Evolutionary conservation across 495 filamentous ascomycete genomes (phyloP), one percentile per base, ranked within the genome.

Genomic region (Jackrogersella minutella): DNA sequence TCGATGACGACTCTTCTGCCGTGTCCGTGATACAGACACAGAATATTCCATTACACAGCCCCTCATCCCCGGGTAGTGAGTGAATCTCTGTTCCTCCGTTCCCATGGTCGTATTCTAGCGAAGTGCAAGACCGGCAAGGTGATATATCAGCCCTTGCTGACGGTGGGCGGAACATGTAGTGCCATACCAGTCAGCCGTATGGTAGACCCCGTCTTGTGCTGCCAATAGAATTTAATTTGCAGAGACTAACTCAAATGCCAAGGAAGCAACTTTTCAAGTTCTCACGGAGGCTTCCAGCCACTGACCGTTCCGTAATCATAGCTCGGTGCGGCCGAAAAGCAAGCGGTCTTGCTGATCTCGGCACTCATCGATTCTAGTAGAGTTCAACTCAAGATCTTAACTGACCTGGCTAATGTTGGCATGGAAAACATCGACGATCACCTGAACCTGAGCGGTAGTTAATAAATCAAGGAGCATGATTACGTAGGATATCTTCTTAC

Each of bases 191-290:
- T 3, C 30, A 22, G 49, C 31, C 30, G 3, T 36, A 52, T 17
- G 30, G 36, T 19, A 11, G 6, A 22, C 0, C 36, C 28, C 26
- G 26, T 26, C 46, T 6, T n/a, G 11, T 28, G 3, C 51, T 13
- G 2, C 56, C 56, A 58, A 58, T 58, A 31, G 19, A 22, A 30
- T 26, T 14, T n/a, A 36, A 0, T n/a, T 11, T 8, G 14, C 47
- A 19, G 26, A 6, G 13, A 7, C 19, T 11, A n/a, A 40, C 13
- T 49, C n/a, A 11, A 49, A 36, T 28, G 58, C 47, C 47, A 53
- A 61, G 47, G 13, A 21, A 6, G 47, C 13, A 37, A 52, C 14
- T 7, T 41, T 41, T 34, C 51, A 60, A 60, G 51, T 60, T 60
- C 58, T 61, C 28, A 62, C 46, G 9, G 52, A 43, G 34, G 36